Percentiles rank a stretch among this genome's conserved stretches.
Evolutionary conservation across 2,329 filamentous ascomycete genomes (phyloP).

Genomic region (Arthrobotrys sphaeroides): DNA sequence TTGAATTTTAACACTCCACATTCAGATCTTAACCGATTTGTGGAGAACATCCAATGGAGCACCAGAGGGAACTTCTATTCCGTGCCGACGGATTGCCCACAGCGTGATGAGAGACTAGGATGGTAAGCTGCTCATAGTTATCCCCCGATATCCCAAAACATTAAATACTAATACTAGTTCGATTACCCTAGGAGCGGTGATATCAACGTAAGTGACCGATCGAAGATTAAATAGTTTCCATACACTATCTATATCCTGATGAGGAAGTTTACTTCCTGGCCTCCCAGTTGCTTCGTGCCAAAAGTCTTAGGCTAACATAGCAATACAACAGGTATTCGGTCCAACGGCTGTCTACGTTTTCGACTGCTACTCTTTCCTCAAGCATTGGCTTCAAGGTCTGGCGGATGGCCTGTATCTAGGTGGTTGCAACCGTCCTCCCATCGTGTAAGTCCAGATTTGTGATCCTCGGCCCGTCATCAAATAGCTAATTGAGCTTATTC

Average conservation of each 20-base stretch:
- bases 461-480: neutral
- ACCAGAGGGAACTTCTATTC: constrained; percentile 70
- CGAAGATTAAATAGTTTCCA: too few species aligned
- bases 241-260: too few species aligned
- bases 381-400: constrained; percentile 66
- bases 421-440: constrained; percentile 59
- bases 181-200: constrained; percentile 33
- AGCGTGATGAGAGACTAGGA: constrained; percentile 67
- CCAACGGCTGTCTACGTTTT: constrained; percentile 68
- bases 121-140: constrained; percentile 67
- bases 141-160: neutral
- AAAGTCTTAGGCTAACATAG: neutral
- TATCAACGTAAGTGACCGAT: constrained; percentile 40
- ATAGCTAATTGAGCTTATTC: neutral
- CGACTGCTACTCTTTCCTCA: constrained; percentile 66
- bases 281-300: too few species aligned
- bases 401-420: constrained; percentile 59
- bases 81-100: constrained; percentile 69
- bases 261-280: too few species aligned
- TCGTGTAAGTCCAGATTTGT: constrained; percentile 56
- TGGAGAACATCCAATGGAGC: constrained; percentile 68
- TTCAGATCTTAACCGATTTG: constrained; percentile 66
- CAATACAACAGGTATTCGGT: constrained; percentile 63
- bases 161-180: neutral
- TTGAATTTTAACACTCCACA: constrained; percentile 68